A percentile compares a stretch with the other conserved stretches of the same genome.
These are phyloP conservation scores for Phaeosphaeriaceae sp. DNA, from an alignment of 2,329 filamentous ascomycete species.

Conservation along the genomic window DNA sequence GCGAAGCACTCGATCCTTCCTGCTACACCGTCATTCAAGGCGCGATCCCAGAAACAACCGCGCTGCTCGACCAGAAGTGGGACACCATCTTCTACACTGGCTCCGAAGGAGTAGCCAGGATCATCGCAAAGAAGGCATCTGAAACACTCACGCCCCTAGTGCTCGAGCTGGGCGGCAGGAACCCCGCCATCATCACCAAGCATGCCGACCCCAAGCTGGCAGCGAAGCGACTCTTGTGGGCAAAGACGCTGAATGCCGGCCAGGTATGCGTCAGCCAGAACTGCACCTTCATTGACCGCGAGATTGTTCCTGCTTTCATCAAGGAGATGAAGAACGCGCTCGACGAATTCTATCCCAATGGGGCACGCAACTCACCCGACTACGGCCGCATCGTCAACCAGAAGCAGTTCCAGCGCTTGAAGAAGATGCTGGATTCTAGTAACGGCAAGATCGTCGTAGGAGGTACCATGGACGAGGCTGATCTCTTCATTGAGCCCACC, in stretches of 20 bases:
- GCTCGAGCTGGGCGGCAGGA: constrained; percentile 88
- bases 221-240: constrained; percentile 85
- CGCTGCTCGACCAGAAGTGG: constrained; percentile 86
- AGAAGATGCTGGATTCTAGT: constrained; percentile 86
- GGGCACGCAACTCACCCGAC: constrained; percentile 78
- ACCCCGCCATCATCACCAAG: constrained; percentile 90
- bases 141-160: constrained; percentile 76
- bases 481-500: constrained; percentile 89
- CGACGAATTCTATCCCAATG: constrained; percentile 82
- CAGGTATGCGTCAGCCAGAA: constrained; percentile 95
- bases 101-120: constrained; percentile 71
- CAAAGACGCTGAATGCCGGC: constrained; percentile 84
- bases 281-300: constrained; percentile 83
- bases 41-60: constrained; percentile 78
- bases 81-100: constrained; percentile 99
- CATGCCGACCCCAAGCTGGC: constrained; percentile 81
- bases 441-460: constrained; percentile 87
- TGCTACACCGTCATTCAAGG: constrained; percentile 84
- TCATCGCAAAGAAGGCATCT: constrained; percentile 61
- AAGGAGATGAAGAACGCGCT: constrained; percentile 74
- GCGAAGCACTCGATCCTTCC: constrained; percentile 75
- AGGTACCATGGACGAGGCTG: constrained; percentile 78
- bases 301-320: constrained; percentile 74
- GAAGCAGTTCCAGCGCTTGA: constrained; percentile 79
- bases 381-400: constrained; percentile 82